These are phyloP conservation scores for Diaporthe ilicicola DNA, from an alignment of 2,329 filamentous ascomycete genomes.

Conservation along the genomic window DNA sequence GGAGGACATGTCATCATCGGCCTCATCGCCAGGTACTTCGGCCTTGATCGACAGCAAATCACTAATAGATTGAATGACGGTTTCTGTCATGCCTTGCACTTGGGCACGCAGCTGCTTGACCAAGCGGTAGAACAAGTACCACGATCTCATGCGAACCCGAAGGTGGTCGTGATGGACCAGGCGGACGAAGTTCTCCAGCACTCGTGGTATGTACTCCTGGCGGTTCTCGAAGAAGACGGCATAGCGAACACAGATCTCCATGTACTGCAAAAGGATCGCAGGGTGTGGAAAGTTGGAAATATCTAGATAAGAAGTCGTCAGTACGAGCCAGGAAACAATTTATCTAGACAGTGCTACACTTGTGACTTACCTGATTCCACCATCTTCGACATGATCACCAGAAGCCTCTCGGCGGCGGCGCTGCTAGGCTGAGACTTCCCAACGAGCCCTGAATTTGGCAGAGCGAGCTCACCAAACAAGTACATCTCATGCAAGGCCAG, in stretches of 20 bases:
- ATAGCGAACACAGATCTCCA: slow-evolving; percentile 98
- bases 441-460: slow-evolving; percentile 87
- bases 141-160: slow-evolving; percentile 88
- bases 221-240: slow-evolving; percentile 91
- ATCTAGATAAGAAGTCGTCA: slow-evolving; percentile 57
- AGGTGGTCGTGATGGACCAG: slow-evolving; percentile 89
- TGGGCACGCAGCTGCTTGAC: slow-evolving; percentile 87
- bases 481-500: slow-evolving; percentile 95
- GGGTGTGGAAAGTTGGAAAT: slow-evolving; percentile 89
- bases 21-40: slow-evolving; percentile 80
- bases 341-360: background rate
- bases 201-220: slow-evolving; percentile 80
- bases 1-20: slow-evolving; percentile 93
- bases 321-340: slow-evolving; percentile 25
- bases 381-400: slow-evolving; percentile 95
- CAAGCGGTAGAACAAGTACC: slow-evolving; percentile 95
- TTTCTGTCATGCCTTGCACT: slow-evolving; percentile 89
- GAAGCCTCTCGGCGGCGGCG: slow-evolving; percentile 80
- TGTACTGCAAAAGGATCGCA: slow-evolving; percentile 92
- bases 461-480: slow-evolving; percentile 92
- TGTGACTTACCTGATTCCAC: slow-evolving; percentile 79
- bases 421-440: slow-evolving; percentile 84
- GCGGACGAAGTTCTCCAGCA: slow-evolving; percentile 89
- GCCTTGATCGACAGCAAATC: slow-evolving; percentile 92
- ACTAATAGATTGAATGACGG: slow-evolving; percentile 87